Evolutionary conservation across 75 land plant species (phyloP), one percentile per base, ranked within the genome.

Genomic region (Adiantum capillusveneris): DNA sequence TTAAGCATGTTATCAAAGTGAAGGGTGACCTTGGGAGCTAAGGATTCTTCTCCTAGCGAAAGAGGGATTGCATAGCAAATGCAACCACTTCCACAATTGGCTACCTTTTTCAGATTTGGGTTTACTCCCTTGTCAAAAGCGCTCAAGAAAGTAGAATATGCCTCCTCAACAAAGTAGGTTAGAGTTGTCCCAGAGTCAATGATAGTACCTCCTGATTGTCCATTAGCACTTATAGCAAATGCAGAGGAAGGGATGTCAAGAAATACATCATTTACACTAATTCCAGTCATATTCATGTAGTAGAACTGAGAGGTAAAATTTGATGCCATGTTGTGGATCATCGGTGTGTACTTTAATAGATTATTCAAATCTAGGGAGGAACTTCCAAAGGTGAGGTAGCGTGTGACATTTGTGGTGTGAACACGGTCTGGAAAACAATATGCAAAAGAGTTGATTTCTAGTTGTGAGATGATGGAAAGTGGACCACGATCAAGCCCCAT

Each of bases 391-490:
- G 22, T 21, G 13, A 46, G 50, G 17, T 21, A 18, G 6, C 50
- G 12, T n/a, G 50, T 6, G 6, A 46, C 50, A 21, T 21, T 5
- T 2, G 50, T 21, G 17, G 22, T 6, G 13, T 21, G 6, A 5
- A 21, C 17, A 2, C 50, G 50, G 17, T 21, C 14, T 21, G 50
- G 50, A 13, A 67, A 29, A 52, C 69, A 67, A 28, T 67, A 48
- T 1, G 69, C 58, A 36, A 67, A 67, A n/a, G 22, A 3, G 2
- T 6, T 5, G 21, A 46, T 2, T n/a, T 16, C 22, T 3, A 46
- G 50, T 14, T 46, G 50, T 21, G 50, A 6, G 50, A 46, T 21
- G 17, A 46, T 3, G 6, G 50, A 46, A 14, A 46, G 14, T 2
- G 5, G 21, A 2, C 50, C 50, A 21, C 50, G 50, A 14, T 46